Conservation (phyloP, 331 rosid species). For the Malus hybrid region DNA sequence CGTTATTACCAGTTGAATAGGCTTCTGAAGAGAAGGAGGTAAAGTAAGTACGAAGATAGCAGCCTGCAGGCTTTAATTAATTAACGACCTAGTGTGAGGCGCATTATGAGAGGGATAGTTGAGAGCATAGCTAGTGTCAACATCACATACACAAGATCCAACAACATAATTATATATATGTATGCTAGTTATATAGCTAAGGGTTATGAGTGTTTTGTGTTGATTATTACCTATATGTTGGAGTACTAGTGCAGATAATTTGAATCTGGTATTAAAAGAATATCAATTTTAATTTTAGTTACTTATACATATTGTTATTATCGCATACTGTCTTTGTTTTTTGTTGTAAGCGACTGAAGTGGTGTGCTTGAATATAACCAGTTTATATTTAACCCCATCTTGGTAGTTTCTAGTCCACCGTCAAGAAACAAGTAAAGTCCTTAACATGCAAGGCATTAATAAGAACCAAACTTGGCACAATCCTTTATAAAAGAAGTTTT, state of each 20-base stretch:
- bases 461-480: too few relatives aligned
- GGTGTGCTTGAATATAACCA: too few relatives aligned
- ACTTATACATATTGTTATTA: too few relatives aligned
- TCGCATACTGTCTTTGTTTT: too few relatives aligned
- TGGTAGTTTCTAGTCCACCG: too few relatives aligned
- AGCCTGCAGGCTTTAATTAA: background rate
- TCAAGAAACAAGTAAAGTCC: too few relatives aligned
- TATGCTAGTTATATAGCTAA: background rate
- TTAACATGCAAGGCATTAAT: too few relatives aligned
- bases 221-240: background rate
- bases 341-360: too few relatives aligned
- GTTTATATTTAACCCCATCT: too few relatives aligned
- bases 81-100: background rate
- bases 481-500: too few relatives aligned
- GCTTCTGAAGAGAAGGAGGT: background rate
- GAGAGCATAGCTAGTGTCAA: background rate
- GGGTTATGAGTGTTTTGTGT: background rate
- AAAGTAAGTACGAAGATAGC: background rate
- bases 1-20: background rate
- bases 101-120: background rate
- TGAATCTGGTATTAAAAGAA: background rate
- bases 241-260: background rate
- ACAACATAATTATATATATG: background rate
- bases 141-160: constrained; percentile 13
- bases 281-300: too few relatives aligned